These are phyloP conservation scores for Coemansia sp. DNA, from an alignment of 192 early-diverging fungal species.

Conservation along the genomic window DNA sequence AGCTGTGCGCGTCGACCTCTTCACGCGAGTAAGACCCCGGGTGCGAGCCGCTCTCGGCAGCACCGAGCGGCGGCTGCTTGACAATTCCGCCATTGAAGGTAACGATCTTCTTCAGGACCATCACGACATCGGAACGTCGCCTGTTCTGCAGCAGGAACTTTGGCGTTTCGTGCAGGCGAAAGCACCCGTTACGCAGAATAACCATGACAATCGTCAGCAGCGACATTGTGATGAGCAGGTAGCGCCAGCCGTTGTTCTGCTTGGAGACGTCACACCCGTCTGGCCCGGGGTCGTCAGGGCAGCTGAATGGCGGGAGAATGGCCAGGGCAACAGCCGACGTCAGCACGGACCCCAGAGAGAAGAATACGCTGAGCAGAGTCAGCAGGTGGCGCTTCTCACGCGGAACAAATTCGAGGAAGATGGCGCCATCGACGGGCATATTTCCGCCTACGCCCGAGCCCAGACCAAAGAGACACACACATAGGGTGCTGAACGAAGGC, in stretches of 20 bases:
- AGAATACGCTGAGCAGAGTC: constrained; percentile 80
- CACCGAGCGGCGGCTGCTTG: constrained; percentile 1
- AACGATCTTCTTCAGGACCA: constrained; percentile 62
- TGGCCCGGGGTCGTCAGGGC: constrained; percentile 43
- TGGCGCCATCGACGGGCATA: constrained; percentile 64
- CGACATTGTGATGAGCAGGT: constrained; percentile 59
- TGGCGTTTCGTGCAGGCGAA: constrained; percentile 71
- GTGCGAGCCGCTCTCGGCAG: not conserved
- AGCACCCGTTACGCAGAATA: constrained; percentile 58
- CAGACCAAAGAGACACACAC: constrained; percentile 57
- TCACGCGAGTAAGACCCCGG: not conserved
- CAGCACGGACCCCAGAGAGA: constrained; percentile 73
- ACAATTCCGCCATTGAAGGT: constrained; percentile 53
- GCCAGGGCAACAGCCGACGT: constrained; percentile 59
- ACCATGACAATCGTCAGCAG: constrained; percentile 65
- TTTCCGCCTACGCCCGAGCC: constrained; percentile 69
- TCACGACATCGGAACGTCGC: constrained; percentile 57
- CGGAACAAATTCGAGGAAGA: constrained; percentile 84
- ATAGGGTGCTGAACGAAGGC: constrained; percentile 58
- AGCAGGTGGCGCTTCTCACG: constrained; percentile 70
- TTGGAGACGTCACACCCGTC: constrained; percentile 51
- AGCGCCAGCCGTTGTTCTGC: constrained; percentile 75
- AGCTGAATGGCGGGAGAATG: constrained; percentile 64
- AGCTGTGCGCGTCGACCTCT: not conserved
- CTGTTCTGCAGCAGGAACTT: constrained; percentile 68